Conservation (phyloP, 371 early-diverging fungal species). For the Mortierella sp. region DNA sequence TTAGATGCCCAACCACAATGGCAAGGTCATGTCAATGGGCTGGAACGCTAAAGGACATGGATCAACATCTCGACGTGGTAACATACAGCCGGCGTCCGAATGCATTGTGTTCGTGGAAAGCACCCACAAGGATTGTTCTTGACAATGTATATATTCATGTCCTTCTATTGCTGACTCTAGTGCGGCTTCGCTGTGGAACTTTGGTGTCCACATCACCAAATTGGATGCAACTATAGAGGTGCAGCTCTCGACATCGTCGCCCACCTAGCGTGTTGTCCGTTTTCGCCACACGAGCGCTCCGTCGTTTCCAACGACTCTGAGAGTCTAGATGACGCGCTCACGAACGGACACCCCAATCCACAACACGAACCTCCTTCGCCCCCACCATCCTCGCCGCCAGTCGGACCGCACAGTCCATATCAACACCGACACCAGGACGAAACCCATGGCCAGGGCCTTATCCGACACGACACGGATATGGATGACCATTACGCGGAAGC, state of each 20-base stretch:
- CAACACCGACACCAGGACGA: neutral
- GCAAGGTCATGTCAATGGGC: conserved; percentile 38
- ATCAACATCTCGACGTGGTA: conserved; percentile 31
- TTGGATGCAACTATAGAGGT: conserved; percentile 28
- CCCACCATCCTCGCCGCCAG: conserved; percentile 32
- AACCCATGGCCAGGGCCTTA: neutral
- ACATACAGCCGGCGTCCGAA: neutral
- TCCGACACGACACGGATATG: neutral
- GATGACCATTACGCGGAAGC: neutral
- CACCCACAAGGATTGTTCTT: neutral
- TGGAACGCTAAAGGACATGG: conserved; percentile 25
- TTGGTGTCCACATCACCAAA: conserved; percentile 18
- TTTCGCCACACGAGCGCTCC: conserved; percentile 2
- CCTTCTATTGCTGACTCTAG: conserved; percentile 8
- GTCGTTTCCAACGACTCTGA: neutral
- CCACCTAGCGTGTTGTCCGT: conserved; percentile 20
- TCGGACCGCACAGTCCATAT: neutral
- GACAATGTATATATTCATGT: neutral
- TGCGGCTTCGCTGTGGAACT: conserved; percentile 23
- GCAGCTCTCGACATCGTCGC: conserved; percentile 17
- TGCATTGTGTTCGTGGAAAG: neutral
- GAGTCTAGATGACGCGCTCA: neutral
- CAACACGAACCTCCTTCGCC: conserved; percentile 25
- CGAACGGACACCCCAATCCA: neutral
- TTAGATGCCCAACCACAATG: conserved; percentile 42